Evolutionary conservation across 495 filamentous ascomycete species (phyloP).

Genomic region (Aspergillus cavernicola): DNA sequence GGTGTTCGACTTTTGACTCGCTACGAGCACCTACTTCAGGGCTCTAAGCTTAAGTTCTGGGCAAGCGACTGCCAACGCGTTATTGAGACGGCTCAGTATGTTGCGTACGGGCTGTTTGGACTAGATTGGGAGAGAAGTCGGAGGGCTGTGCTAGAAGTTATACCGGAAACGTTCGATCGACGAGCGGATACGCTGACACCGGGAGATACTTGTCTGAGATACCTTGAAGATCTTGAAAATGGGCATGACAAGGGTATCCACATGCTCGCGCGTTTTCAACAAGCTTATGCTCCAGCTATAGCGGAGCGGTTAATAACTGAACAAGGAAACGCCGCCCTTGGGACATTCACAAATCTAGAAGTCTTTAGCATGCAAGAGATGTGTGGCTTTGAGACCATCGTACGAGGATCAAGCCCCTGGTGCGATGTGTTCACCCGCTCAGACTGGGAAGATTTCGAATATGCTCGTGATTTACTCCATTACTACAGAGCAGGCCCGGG

Average conservation of each 20-base stretch:
- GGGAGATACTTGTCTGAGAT: conserved; percentile 53
- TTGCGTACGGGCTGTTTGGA: conserved; percentile 55
- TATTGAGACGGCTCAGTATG: conserved; percentile 55
- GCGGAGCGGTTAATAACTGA: conserved; percentile 39
- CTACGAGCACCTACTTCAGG: conserved; percentile 43
- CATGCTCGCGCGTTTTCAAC: conserved; percentile 44
- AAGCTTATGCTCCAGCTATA: conserved; percentile 47
- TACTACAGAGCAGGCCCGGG: conserved; percentile 61
- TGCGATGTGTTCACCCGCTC: conserved; percentile 53
- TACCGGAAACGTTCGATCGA: conserved; percentile 48
- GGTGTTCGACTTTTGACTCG: conserved; percentile 54
- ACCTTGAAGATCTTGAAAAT: conserved; percentile 39
- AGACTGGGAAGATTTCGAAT: conserved; percentile 58
- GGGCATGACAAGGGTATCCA: conserved; percentile 49
- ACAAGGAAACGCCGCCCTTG: conserved; percentile 36
- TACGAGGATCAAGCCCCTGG: conserved; percentile 53
- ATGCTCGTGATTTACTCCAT: conserved; percentile 57
- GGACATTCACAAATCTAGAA: conserved; percentile 38
- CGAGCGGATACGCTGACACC: conserved; percentile 57
- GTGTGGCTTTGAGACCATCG: conserved; percentile 57
- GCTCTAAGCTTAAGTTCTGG: conserved; percentile 42
- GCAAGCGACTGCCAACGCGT: conserved; percentile 54
- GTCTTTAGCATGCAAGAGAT: conserved; percentile 61
- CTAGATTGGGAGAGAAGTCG: conserved; percentile 41
- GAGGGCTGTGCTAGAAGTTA: conserved; percentile 42